Evolutionary conservation across 768 basidiomycete genomes (phyloP).

Genomic region (Trametes cubensis): DNA sequence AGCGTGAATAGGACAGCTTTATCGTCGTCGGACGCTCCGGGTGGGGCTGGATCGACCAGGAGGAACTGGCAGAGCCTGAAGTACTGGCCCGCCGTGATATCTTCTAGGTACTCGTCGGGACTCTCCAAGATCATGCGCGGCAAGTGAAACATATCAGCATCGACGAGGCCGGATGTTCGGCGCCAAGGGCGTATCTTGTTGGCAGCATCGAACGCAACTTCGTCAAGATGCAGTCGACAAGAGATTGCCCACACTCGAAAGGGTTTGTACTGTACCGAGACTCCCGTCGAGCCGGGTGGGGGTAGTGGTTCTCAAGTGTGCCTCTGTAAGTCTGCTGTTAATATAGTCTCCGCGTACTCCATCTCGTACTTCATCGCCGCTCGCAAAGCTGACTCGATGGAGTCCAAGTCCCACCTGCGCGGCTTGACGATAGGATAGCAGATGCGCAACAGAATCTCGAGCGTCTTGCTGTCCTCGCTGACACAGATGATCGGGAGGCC

Average conservation of each 20-base stretch:
- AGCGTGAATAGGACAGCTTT: too few relatives aligned
- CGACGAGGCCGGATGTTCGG: background rate
- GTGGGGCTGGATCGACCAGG: background rate
- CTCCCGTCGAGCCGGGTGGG: background rate
- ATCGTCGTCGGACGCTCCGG: too few relatives aligned
- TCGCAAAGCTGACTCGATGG: slow-evolving; percentile 15
- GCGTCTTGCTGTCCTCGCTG: slow-evolving; percentile 16
- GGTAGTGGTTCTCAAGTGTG: background rate
- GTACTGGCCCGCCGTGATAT: slow-evolving; percentile 8
- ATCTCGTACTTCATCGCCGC: slow-evolving; percentile 27
- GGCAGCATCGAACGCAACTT: background rate
- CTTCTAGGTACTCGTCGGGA: background rate
- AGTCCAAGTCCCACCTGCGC: background rate
- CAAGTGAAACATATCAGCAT: background rate
- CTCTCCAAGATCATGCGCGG: background rate
- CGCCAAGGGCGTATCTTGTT: background rate
- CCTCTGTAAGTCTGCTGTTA: background rate
- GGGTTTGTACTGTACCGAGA: background rate
- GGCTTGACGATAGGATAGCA: slow-evolving; percentile 26
- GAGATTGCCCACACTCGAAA: slow-evolving; percentile 14
- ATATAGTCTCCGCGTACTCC: slow-evolving; percentile 6
- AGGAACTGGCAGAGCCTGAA: slow-evolving; percentile 3
- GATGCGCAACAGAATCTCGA: slow-evolving; percentile 26
- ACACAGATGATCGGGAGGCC: slow-evolving; percentile 9
- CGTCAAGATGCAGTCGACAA: background rate